A percentile compares a stretch with the other conserved stretches of the same genome.
These are phyloP conservation scores for Schizosaccharomyces lindneri DNA, from an alignment of 805 yeast genomes.

Conservation along the genomic window DNA sequence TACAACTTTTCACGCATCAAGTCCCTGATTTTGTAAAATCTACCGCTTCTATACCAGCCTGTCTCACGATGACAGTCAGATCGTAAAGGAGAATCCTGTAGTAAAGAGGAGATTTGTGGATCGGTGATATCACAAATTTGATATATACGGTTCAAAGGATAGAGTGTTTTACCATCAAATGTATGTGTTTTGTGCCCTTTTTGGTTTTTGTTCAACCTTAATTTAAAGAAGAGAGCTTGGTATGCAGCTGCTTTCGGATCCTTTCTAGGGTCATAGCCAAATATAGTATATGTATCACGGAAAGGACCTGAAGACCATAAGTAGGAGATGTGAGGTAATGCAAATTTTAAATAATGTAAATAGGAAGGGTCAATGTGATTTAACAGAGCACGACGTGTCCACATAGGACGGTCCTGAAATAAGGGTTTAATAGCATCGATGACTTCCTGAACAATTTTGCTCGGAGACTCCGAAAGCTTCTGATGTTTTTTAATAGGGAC, in stretches of 20 bases:
- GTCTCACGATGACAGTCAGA: slow-evolving; percentile 18
- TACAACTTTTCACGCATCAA: neutral
- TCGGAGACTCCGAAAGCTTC: neutral
- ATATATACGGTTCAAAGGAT: slow-evolving; percentile 42
- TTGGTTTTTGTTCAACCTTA: slow-evolving; percentile 12
- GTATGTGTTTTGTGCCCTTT: slow-evolving; percentile 20
- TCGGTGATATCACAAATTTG: slow-evolving; percentile 63
- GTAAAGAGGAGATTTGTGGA: slow-evolving; percentile 26
- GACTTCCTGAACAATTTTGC: slow-evolving; percentile 6
- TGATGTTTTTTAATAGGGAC: neutral
- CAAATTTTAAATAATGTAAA: slow-evolving; percentile 30
- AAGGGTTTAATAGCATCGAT: slow-evolving; percentile 17
- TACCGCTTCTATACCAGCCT: neutral
- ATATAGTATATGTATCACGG: slow-evolving; percentile 60
- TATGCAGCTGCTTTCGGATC: slow-evolving; percentile 31
- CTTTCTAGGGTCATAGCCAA: slow-evolving; percentile 53
- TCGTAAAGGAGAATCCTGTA: slow-evolving; percentile 19
- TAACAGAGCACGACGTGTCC: slow-evolving; percentile 52
- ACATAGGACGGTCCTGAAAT: slow-evolving; percentile 53
- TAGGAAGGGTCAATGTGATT: slow-evolving; percentile 13
- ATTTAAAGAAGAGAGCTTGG: slow-evolving; percentile 70
- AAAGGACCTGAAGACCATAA: slow-evolving; percentile 79
- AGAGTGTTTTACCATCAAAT: slow-evolving; percentile 42
- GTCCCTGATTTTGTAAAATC: neutral
- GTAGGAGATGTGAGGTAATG: slow-evolving; percentile 65